Conservation (phyloP, 768 basidiomycete species). For the Sutorius australiensis region DNA sequence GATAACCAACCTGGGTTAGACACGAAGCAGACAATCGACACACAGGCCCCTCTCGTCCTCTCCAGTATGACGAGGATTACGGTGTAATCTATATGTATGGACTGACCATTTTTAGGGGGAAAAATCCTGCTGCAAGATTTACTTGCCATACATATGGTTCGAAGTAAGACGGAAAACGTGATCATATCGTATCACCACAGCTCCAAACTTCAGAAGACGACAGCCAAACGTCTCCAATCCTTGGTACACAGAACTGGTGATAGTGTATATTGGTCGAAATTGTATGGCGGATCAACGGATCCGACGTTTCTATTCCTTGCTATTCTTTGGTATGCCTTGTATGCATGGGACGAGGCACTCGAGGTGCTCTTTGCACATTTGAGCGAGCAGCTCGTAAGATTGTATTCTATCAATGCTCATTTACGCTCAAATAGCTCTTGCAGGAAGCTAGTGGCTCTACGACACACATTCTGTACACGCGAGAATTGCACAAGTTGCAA, state of each 20-base stretch:
- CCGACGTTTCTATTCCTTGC: constrained; percentile 35
- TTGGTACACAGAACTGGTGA: constrained; percentile 32
- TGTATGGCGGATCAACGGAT: constrained; percentile 30
- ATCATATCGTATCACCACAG: constrained; percentile 37
- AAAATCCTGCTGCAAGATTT: constrained; percentile 34
- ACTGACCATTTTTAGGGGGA: constrained; percentile 6
- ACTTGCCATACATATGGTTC: constrained; percentile 39
- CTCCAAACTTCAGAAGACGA: constrained; percentile 24
- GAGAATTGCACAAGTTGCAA: constrained; percentile 53
- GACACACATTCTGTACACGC: constrained; percentile 41
- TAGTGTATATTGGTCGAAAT: constrained; percentile 37
- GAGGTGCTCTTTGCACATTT: constrained; percentile 51
- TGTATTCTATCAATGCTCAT: not conserved
- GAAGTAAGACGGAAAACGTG: constrained; percentile 20
- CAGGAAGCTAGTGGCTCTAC: constrained; percentile 44
- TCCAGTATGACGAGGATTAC: constrained; percentile 9
- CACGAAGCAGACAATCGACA: constrained; percentile 28
- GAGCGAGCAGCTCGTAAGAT: constrained; percentile 39
- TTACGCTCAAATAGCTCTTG: not conserved
- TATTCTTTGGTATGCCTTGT: constrained; percentile 55
- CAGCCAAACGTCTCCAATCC: constrained; percentile 26
- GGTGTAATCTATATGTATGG: not conserved
- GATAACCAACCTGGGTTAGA: constrained; percentile 12
- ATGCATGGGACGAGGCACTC: constrained; percentile 60
- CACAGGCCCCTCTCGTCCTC: constrained; percentile 31